Evolutionary conservation across 1,139 yeast genomes (phyloP).

Genomic region (Magnusiomyces clavatus): DNA sequence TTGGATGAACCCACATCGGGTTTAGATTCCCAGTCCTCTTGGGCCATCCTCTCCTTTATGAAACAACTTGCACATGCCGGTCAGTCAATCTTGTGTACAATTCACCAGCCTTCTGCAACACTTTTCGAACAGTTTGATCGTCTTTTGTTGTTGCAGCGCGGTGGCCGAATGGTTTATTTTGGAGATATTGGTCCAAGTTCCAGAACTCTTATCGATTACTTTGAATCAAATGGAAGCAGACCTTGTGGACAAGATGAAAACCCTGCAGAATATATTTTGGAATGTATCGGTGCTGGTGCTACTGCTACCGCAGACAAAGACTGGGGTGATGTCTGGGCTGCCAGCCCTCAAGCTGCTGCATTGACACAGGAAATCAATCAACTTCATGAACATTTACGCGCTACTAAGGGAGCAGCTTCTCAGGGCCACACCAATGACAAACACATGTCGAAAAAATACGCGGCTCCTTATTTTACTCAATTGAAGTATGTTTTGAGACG

Average conservation of each 20-base stretch:
- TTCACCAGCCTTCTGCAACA: slow-evolving; percentile 73
- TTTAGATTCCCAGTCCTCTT: slow-evolving; percentile 51
- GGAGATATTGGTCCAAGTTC: slow-evolving; percentile 68
- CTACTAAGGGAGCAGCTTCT: slow-evolving; percentile 14
- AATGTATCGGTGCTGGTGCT: slow-evolving; percentile 70
- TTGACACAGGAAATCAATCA: slow-evolving; percentile 30
- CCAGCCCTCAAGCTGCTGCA: slow-evolving; percentile 43
- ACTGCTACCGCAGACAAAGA: slow-evolving; percentile 56
- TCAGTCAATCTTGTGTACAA: slow-evolving; percentile 72
- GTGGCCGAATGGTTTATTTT: slow-evolving; percentile 73
- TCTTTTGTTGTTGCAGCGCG: slow-evolving; percentile 55
- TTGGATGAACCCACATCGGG: slow-evolving; percentile 65
- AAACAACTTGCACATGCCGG: slow-evolving; percentile 66
- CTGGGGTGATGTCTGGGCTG: slow-evolving; percentile 55
- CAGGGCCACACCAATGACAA: slow-evolving; percentile 15
- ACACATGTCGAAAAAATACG: slow-evolving; percentile 20
- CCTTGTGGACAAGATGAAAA: slow-evolving; percentile 57
- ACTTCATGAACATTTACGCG: slow-evolving; percentile 33
- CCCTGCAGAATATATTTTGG: slow-evolving; percentile 76
- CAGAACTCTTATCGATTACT: slow-evolving; percentile 49
- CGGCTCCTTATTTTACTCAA: slow-evolving; percentile 30
- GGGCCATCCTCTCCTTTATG: slow-evolving; percentile 40
- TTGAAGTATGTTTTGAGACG: slow-evolving; percentile 31
- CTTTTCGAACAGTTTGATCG: slow-evolving; percentile 69
- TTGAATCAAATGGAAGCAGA: slow-evolving; percentile 57